A percentile compares a stretch with the other conserved stretches of the same genome.
Conservation (phyloP, 148 eudicot species). For the Persicaria maculosa region DNA sequence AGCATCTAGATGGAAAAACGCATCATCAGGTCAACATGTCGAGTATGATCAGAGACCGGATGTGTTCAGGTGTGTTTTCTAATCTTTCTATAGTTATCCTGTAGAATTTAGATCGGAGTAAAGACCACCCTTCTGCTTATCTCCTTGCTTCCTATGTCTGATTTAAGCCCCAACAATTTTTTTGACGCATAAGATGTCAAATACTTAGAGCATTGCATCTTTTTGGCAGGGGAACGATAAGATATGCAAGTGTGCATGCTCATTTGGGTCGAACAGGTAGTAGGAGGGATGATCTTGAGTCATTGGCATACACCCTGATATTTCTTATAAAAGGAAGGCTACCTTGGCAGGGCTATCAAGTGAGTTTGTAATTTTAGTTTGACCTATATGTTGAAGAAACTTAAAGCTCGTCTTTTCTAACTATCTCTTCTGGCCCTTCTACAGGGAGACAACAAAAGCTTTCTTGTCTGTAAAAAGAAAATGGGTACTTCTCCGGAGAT, state of each 20-base stretch:
- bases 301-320: conserved; percentile 70
- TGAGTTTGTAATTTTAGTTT: conserved; percentile 19
- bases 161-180: background rate
- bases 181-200: background rate
- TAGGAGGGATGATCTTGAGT: conserved; percentile 84
- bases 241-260: conserved; percentile 98
- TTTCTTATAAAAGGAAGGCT: conserved; percentile 68
- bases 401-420: background rate
- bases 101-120: background rate
- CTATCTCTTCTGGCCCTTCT: conserved; percentile 1
- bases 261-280: conserved; percentile 94
- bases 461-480: conserved; percentile 36
- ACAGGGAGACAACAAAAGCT: conserved; percentile 95
- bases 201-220: conserved; percentile 1
- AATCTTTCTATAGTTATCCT: background rate
- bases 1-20: conserved; percentile 91
- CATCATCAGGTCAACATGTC: conserved; percentile 66
- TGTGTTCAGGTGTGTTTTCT: conserved; percentile 69
- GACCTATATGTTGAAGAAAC: background rate
- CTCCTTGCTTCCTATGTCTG: no score
- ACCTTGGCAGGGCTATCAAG: conserved; percentile 95
- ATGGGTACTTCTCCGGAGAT: conserved; percentile 88
- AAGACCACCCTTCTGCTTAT: background rate
- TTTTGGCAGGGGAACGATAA: conserved; percentile 73
- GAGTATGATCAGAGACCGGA: conserved; percentile 50